phyloP scores from a whole-genome alignment of 371 early-diverging fungal genomes.

The Dichotomocladium elegans region DNA sequence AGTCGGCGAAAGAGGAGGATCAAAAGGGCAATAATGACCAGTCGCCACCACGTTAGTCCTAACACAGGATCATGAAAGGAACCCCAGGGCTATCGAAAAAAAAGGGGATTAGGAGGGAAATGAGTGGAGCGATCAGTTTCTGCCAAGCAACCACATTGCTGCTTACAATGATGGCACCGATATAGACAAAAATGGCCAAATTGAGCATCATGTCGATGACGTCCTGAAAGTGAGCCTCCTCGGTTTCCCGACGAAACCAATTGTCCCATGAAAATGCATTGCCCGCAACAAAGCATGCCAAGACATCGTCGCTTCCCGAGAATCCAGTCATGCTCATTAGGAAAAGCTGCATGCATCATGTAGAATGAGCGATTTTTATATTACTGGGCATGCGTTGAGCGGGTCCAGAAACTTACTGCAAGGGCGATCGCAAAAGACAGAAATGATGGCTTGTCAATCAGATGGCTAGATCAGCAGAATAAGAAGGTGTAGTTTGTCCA shows the following conservation, averaged over 20 bases:
- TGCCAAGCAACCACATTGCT: neutral
- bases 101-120: neutral
- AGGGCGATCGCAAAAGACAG: constrained; percentile 88
- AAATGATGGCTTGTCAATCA: constrained; percentile 92
- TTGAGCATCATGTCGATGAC: constrained; percentile 91
- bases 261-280: constrained; percentile 89
- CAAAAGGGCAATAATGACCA: constrained; percentile 61
- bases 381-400: too few species aligned
- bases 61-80: constrained; percentile 50
- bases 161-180: constrained; percentile 79
- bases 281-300: constrained; percentile 92
- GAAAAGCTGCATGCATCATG: constrained; percentile 47
- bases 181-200: constrained; percentile 87
- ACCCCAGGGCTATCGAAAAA: constrained; percentile 61
- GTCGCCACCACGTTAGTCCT: constrained; percentile 60
- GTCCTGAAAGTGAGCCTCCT: constrained; percentile 88
- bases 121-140: neutral
- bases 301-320: constrained; percentile 82
- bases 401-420: constrained; percentile 59
- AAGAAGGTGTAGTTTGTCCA: neutral
- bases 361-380: too few species aligned
- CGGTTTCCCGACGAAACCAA: constrained; percentile 85
- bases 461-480: constrained; percentile 30
- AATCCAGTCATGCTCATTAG: constrained; percentile 79
- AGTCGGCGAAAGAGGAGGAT: constrained; percentile 83